Evolutionary conservation across 2,329 filamentous ascomycete species (phyloP), one percentile per base, ranked within the genome.

Genomic region (Ophiobolus disseminans): DNA sequence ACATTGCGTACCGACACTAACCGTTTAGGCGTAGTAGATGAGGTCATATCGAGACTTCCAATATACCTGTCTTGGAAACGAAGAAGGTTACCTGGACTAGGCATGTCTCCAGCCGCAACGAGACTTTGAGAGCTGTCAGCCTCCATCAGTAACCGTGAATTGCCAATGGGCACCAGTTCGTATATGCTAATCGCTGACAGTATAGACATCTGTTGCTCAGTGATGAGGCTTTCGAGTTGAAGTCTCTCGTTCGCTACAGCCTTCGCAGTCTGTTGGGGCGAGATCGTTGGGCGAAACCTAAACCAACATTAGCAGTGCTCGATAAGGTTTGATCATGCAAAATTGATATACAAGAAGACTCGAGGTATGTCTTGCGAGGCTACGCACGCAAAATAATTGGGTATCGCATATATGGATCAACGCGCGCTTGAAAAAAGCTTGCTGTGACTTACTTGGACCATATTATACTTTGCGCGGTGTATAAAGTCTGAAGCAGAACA

Each of bases 181-280:
- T 68, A 60, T 4, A 54, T 43, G 14, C 57, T 57, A 7, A 44
- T 51, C 6, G 66, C 63, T 11, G 55, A 55, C 5, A 73, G 39
- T 20, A 75, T 66, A 2, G 68, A 62, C 36, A 73, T 55, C 43
- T 75, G 73, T 39, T 75, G 73, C 40, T 75, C 73, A 30, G 74
- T 68, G 16, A 75, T 63, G 5, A 75, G 53, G 10, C 60, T 62
- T 42, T 74, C 68, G 6, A 75, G 58, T 50, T 75, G 73, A 4
- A 60, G 45, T 31, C 63, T 68, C 47, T 75, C 71, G 36, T 72
- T 73, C 8, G 58, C 51, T 34, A 75, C 65, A 23, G 69, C 64
- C 34, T 60, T 62, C 6, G 60, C 62, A 9, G 63, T 63, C 47
- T 68, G 63, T 20, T 67, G 60, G 21, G 65, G 69, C 13, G 68